Base-by-base conservation (phyloP, 2,329 filamentous ascomycete species). In the Ceratocystiopsis minuta region DNA sequence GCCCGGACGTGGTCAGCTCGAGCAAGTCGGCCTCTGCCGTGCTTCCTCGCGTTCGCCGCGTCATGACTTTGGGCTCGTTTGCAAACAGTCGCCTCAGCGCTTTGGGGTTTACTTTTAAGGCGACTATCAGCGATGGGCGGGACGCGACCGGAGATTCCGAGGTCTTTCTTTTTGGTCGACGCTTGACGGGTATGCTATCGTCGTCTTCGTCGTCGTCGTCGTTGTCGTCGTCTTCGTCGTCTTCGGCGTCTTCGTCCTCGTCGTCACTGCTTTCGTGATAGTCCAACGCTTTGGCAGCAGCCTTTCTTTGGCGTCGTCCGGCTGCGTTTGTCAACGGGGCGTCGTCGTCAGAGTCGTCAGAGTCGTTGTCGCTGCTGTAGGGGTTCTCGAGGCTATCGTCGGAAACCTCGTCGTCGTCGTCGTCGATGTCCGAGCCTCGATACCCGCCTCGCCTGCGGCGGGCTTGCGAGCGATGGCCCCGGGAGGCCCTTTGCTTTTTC, bases 1-100 rank as follows among this genome's bases (percentile, higher is more conserved):
- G 66, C n/a, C 74, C 75, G 9, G 74, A 78, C 49, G 64, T 70
- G 6, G 73, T 70, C 14, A 78, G 59, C 50, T 77, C 71, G 5
- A 75, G 54, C 7, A 75, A 63, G 36, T 69, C 66, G 0, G 62
- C 60, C 38, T 75, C 70, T 37, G 67, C 70, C 4, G 70, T 72
- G 42, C 59, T 64, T 15, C 67, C 69, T 31, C 72, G 60, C 12
- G 72, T 75, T 49, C 69, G 61, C 32, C 70, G 62, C 34, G 63
- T 62, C 2, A 51, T 46, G 10, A 49, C 24, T 40, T 43, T 14
- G 42, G 43, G 28, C 44, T 49, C 11, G 48, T 50, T 55, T 58
- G 6, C 57, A 39, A 5, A 52, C 49, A 33, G 15, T 15, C 24
- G 24, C 24, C 24, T 6, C 7, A 28, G 11, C 11, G 24, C 24